Percentiles rank a stretch among this genome's conserved stretches.
Conservation (phyloP, 2,329 filamentous ascomycete genomes). For the Tolypocladium capitatum region DNA sequence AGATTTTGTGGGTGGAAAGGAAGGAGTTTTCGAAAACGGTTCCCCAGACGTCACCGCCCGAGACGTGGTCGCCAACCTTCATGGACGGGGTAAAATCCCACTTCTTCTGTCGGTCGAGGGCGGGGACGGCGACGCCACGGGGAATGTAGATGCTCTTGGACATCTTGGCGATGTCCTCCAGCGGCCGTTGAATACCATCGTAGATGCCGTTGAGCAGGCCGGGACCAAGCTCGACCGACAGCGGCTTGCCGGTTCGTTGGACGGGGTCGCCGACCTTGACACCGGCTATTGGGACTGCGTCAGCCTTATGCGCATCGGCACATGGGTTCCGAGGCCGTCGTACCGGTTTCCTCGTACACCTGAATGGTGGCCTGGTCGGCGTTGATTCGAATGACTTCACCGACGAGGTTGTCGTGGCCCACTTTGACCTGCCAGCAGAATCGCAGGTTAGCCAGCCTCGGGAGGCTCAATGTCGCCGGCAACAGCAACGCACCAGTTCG, state of each 20-base stretch:
- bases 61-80: constrained; percentile 95
- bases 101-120: constrained; percentile 80
- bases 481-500: constrained; percentile 59
- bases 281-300: constrained; percentile 50
- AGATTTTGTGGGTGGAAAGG: constrained; percentile 82
- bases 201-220: constrained; percentile 98
- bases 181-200: constrained; percentile 94
- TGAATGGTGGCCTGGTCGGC: constrained; percentile 93
- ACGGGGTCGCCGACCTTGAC: constrained; percentile 94
- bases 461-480: background rate
- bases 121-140: constrained; percentile 76
- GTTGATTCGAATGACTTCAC: constrained; percentile 97
- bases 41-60: constrained; percentile 92
- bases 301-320: background rate
- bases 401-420: constrained; percentile 80
- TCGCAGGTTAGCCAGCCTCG: background rate
- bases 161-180: constrained; percentile 66
- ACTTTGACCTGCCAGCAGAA: constrained; percentile 57
- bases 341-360: constrained; percentile 98
- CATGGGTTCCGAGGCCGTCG: constrained; percentile 11
- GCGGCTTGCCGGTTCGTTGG: constrained; percentile 76
- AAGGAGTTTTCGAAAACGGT: constrained; percentile 93
- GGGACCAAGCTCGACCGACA: constrained; percentile 93
- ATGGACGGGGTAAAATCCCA: constrained; percentile 89
- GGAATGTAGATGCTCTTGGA: constrained; percentile 94